Conservation (phyloP, 169 alveolate species). For the Toxoplasma gondii region DNA sequence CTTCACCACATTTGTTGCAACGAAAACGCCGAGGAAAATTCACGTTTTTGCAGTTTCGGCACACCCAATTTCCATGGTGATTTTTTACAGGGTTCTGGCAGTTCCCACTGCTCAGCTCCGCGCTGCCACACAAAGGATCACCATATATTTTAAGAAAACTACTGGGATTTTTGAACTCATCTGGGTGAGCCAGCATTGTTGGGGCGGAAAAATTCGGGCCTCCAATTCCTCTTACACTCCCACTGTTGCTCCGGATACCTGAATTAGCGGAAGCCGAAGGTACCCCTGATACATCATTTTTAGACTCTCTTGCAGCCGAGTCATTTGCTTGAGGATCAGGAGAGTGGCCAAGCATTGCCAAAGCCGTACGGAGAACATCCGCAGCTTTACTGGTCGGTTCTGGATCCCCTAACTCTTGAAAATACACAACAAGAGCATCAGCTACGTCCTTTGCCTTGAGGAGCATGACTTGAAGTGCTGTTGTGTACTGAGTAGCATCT, state of each 20-base stretch:
- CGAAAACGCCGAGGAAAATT: slow-evolving; percentile 80
- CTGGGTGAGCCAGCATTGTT: slow-evolving; percentile 71
- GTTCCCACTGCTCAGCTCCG: not conserved
- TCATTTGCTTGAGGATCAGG: not conserved
- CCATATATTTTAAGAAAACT: slow-evolving; percentile 80
- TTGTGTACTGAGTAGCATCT: not conserved
- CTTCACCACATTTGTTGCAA: slow-evolving; percentile 78
- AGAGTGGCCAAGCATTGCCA: slow-evolving; percentile 28
- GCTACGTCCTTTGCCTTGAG: slow-evolving; percentile 35
- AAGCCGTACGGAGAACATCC: slow-evolving; percentile 54
- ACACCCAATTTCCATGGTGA: slow-evolving; percentile 80
- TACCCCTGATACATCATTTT: not conserved
- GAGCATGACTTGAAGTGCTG: slow-evolving; percentile 28
- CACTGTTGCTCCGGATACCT: slow-evolving; percentile 18
- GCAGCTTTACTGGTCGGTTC: slow-evolving; percentile 43
- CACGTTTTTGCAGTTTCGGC: slow-evolving; percentile 77
- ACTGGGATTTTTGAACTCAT: slow-evolving; percentile 77
- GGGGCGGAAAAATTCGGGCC: slow-evolving; percentile 58
- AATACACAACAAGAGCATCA: not conserved
- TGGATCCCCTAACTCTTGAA: slow-evolving; percentile 11
- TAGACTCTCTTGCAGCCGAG: not conserved
- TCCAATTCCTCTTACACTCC: slow-evolving; percentile 20
- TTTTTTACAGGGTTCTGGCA: slow-evolving; percentile 47
- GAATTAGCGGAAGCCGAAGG: not conserved
- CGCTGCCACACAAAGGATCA: slow-evolving; percentile 74